Conservation (phyloP, 1,139 yeast genomes). For the Pichia terricola region DNA sequence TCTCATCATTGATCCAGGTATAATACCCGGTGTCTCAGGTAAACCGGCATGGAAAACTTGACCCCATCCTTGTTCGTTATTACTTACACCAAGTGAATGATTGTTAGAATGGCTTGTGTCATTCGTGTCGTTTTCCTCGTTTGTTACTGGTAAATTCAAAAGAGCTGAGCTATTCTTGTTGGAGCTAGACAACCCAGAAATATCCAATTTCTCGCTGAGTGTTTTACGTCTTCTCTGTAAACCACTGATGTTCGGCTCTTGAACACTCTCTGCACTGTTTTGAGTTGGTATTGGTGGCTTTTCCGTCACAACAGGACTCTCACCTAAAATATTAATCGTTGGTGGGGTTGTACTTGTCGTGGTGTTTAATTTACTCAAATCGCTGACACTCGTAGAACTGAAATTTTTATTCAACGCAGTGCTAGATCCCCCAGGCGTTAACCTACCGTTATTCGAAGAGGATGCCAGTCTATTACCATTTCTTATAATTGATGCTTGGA, state of each 20-base stretch:
- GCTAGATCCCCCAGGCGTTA: constrained; percentile 8
- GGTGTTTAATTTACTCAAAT: neutral
- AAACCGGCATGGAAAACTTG: neutral
- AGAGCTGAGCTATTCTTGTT: neutral
- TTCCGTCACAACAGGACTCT: constrained; percentile 6
- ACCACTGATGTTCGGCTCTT: neutral
- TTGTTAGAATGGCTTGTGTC: neutral
- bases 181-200: constrained; percentile 2
- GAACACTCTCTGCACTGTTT: neutral
- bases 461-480: constrained; percentile 11
- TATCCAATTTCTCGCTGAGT: constrained; percentile 10
- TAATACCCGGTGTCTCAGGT: constrained; percentile 15
- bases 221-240: constrained; percentile 10
- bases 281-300: constrained; percentile 1
- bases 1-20: constrained; percentile 12
- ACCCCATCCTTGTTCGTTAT: too few species aligned
- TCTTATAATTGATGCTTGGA: constrained; percentile 13
- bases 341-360: constrained; percentile 2
- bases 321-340: constrained; percentile 7
- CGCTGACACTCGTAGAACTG: constrained; percentile 1
- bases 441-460: constrained; percentile 5
- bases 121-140: neutral
- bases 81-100: neutral
- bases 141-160: neutral
- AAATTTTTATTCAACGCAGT: neutral